phyloP scores from a whole-genome alignment of 2,329 filamentous ascomycete species.

The Daldinia sp. region DNA sequence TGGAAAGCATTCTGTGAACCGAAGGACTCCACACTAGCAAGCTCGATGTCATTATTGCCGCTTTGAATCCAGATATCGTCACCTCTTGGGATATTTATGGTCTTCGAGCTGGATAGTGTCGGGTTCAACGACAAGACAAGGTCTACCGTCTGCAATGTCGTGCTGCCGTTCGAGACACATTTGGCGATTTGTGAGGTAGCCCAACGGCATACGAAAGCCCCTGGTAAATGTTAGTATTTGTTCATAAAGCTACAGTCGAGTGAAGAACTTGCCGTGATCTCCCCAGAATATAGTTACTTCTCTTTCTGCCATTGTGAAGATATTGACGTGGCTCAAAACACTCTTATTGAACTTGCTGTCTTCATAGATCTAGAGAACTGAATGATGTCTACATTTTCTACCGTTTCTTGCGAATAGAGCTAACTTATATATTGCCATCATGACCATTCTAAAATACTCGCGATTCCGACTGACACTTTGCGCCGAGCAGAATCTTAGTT shows the following conservation, averaged over 20 bases:
- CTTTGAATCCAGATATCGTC: constrained; percentile 14
- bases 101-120: not conserved
- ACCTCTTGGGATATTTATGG: not conserved
- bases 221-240: constrained; percentile 24
- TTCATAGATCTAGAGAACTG: constrained; percentile 10
- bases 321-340: constrained; percentile 1
- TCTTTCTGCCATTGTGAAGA: constrained; percentile 29
- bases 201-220: constrained; percentile 38
- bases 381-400: constrained; percentile 2
- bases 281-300: constrained; percentile 18
- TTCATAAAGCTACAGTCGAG: not conserved
- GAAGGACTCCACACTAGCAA: constrained; percentile 26
- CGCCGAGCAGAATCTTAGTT: not conserved
- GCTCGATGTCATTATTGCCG: not conserved
- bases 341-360: constrained; percentile 7
- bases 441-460: not conserved
- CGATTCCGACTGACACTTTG: not conserved
- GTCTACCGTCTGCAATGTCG: constrained; percentile 41
- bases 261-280: constrained; percentile 16
- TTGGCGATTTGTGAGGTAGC: constrained; percentile 15
- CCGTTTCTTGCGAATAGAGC: not conserved
- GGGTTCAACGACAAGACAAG: constrained; percentile 32
- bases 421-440: constrained; percentile 19
- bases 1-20: constrained; percentile 34
- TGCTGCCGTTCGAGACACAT: constrained; percentile 14